phyloP scores from a whole-genome alignment of 129 eudicot genomes.

The Flaveria ramosissima region DNA sequence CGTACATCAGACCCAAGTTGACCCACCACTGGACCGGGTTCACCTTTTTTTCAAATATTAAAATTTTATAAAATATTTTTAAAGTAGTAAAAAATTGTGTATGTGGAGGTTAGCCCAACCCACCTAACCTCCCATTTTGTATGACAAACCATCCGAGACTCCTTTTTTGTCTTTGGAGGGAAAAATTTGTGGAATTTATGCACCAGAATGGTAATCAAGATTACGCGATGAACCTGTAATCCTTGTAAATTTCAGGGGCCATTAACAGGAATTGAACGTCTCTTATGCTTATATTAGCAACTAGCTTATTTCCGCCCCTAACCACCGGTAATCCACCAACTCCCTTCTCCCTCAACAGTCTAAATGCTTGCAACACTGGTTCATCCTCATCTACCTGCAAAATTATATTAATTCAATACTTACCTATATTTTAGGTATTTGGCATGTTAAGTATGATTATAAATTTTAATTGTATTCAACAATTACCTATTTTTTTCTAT shows the following conservation, averaged over 20 bases:
- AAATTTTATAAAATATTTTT: too few relatives aligned
- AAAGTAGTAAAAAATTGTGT: too few relatives aligned
- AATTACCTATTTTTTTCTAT: too few relatives aligned
- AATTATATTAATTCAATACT: neutral
- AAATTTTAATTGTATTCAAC: neutral
- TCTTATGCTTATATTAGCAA: constrained; percentile 87
- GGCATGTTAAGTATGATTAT: neutral
- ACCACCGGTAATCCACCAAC: constrained; percentile 91
- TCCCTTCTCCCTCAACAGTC: constrained; percentile 82
- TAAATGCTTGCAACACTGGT: constrained; percentile 88
- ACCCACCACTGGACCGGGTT: too few relatives aligned
- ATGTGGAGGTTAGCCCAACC: too few relatives aligned
- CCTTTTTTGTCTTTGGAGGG: neutral
- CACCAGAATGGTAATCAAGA: neutral
- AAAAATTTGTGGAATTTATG: neutral
- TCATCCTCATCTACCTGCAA: constrained; percentile 83
- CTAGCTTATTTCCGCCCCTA: constrained; percentile 64
- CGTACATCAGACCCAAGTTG: too few relatives aligned
- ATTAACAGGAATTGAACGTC: constrained; percentile 82
- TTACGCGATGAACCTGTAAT: constrained; percentile 55
- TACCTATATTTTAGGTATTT: neutral
- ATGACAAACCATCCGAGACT: too few relatives aligned
- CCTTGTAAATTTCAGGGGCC: constrained; percentile 87
- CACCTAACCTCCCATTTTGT: too few relatives aligned
- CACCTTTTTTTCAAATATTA: too few relatives aligned